Evolutionary conservation across 2,329 filamentous ascomycete species (phyloP).

Genomic region (Aspergillus pseudonomiae): DNA sequence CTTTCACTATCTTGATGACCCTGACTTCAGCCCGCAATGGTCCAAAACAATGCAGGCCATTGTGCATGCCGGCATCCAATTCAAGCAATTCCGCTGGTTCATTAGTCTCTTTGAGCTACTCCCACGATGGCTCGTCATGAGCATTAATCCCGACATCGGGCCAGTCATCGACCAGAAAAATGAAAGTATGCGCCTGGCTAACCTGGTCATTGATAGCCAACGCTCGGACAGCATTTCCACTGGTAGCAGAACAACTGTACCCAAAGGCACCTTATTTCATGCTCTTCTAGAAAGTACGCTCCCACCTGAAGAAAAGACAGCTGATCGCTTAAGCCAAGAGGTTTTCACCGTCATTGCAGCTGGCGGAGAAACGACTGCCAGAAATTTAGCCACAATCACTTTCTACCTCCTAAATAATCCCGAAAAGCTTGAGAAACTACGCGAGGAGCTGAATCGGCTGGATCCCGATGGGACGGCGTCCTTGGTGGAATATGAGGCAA

Average conservation of each 20-base stretch:
- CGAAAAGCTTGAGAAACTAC: conserved; percentile 19
- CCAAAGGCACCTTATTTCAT: too few species aligned
- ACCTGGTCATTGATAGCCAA: too few species aligned
- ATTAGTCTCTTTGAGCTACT: conserved; percentile 24
- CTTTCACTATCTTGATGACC: conserved; percentile 35
- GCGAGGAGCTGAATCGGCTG: too few species aligned
- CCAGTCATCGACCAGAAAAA: too few species aligned
- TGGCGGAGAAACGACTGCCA: conserved; percentile 38
- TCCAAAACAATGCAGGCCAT: conserved; percentile 24
- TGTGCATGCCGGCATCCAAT: conserved; percentile 24
- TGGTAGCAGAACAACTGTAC: too few species aligned
- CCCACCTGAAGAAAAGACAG: too few species aligned
- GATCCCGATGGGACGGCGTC: too few species aligned
- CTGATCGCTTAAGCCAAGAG: conserved; percentile 33
- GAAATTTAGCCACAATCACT: conserved; percentile 23
- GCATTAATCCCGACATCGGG: conserved; percentile 27
- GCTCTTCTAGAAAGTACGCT: too few species aligned
- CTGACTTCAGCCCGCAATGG: conserved; percentile 36
- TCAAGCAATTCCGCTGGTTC: conserved; percentile 26
- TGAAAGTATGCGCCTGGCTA: too few species aligned
- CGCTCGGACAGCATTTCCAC: too few species aligned
- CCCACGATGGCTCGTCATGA: conserved; percentile 21
- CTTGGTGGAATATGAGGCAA: too few species aligned
- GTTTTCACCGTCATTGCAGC: conserved; percentile 33
- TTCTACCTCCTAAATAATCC: conserved; percentile 28